Evolutionary conservation across 129 eudicot genomes (phyloP).

Genomic region (Helianthus tuberosus): DNA sequence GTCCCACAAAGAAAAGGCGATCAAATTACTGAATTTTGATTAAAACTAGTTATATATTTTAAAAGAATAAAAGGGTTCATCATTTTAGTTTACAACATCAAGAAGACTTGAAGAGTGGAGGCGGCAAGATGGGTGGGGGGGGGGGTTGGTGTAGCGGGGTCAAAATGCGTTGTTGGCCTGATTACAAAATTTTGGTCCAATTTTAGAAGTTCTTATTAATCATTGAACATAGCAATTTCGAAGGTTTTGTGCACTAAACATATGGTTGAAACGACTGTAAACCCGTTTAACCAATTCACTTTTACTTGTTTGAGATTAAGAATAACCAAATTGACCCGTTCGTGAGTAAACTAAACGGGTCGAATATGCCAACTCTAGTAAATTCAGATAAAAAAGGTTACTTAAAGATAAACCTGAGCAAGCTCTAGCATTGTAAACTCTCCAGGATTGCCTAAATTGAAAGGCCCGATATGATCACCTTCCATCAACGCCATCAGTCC

Average conservation of each 20-base stretch:
- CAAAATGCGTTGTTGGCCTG: background rate
- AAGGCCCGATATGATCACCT: conserved; percentile 87
- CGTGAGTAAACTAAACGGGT: background rate
- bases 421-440: conserved; percentile 93
- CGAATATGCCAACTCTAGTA: conserved; percentile 41
- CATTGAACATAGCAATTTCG: background rate
- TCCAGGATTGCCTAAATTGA: conserved; percentile 90
- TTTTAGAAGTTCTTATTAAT: background rate
- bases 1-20: conserved; percentile 2
- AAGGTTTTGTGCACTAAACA: background rate
- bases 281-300: background rate
- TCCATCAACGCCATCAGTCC: conserved; percentile 82
- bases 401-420: conserved; percentile 58
- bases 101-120: background rate
- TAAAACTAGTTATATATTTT: too few species aligned
- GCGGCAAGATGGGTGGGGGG: background rate
- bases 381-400: too few species aligned
- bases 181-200: background rate
- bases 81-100: too few species aligned
- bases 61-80: background rate
- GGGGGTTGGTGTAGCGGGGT: background rate
- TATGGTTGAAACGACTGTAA: too few species aligned
- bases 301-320: background rate
- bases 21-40: conserved; percentile 6
- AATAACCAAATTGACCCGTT: background rate